A percentile compares a stretch with the other conserved stretches of the same genome.
Conservation (phyloP, 192 early-diverging fungal species). For the Coemansia sp. region DNA sequence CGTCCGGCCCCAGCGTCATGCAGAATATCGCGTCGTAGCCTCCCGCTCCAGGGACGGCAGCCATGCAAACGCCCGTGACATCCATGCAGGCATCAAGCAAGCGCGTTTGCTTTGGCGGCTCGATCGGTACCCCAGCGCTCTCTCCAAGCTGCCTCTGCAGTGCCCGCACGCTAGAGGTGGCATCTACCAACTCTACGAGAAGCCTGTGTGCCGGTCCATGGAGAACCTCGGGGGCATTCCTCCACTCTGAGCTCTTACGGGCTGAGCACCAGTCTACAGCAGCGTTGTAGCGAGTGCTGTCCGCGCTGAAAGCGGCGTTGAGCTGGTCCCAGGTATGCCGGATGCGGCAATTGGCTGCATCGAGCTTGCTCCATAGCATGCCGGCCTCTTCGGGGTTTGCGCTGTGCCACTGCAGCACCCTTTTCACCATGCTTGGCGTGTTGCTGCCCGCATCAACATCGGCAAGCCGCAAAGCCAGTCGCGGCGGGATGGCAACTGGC, state of each 20-base stretch:
- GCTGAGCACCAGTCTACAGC: slow-evolving; percentile 50
- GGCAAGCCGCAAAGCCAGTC: slow-evolving; percentile 73
- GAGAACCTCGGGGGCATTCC: neutral
- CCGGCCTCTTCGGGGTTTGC: slow-evolving; percentile 57
- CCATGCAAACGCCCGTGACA: slow-evolving; percentile 81
- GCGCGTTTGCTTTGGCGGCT: slow-evolving; percentile 81
- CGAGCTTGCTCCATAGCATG: slow-evolving; percentile 51
- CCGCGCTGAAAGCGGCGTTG: slow-evolving; percentile 12
- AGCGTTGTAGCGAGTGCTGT: slow-evolving; percentile 28
- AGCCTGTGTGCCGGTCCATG: slow-evolving; percentile 21
- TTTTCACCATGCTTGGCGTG: slow-evolving; percentile 87
- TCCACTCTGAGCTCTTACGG: slow-evolving; percentile 31
- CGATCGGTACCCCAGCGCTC: slow-evolving; percentile 76
- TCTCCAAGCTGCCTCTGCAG: slow-evolving; percentile 70
- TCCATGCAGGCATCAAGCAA: slow-evolving; percentile 78
- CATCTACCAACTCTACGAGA: slow-evolving; percentile 53
- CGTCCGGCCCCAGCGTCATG: slow-evolving; percentile 58
- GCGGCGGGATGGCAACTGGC: slow-evolving; percentile 65
- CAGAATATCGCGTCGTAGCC: slow-evolving; percentile 98
- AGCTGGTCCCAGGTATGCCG: slow-evolving; percentile 59
- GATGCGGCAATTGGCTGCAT: slow-evolving; percentile 54
- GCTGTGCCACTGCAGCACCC: slow-evolving; percentile 82
- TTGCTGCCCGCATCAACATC: slow-evolving; percentile 92
- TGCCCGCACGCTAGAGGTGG: slow-evolving; percentile 51
- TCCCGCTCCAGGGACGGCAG: slow-evolving; percentile 95